phyloP scores from a whole-genome alignment of 2,329 filamentous ascomycete genomes.

The Aspergillus sp. region DNA sequence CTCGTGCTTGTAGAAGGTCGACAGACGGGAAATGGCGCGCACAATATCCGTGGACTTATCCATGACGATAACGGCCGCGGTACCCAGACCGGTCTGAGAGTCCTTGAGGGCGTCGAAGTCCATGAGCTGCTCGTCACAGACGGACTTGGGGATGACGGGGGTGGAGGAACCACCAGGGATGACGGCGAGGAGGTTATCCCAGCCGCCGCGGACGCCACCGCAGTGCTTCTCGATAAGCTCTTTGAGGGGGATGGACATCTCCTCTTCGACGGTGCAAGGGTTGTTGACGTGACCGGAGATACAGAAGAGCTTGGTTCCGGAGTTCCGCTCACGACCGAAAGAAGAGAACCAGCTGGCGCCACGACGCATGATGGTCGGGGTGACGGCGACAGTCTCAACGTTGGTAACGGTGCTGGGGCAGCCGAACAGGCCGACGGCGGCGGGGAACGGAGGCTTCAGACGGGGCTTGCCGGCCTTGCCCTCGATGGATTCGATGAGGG shows the following conservation, averaged over 20 bases:
- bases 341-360: conserved; percentile 89
- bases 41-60: conserved; percentile 97
- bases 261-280: conserved; percentile 95
- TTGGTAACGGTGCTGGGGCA: conserved; percentile 98
- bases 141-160: conserved; percentile 81
- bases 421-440: conserved; percentile 93
- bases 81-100: conserved; percentile 93
- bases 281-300: conserved; percentile 99
- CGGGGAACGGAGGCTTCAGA: conserved; percentile 97
- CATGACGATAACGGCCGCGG: conserved; percentile 97
- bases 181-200: conserved; percentile 94
- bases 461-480: conserved; percentile 98
- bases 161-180: conserved; percentile 97
- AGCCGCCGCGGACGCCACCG: conserved; percentile 91
- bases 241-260: conserved; percentile 95
- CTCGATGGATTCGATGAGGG: conserved; percentile 95
- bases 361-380: conserved; percentile 90
- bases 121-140: conserved; percentile 97
- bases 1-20: conserved; percentile 98
- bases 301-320: conserved; percentile 96
- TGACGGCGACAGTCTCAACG: conserved; percentile 93
- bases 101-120: conserved; percentile 99
- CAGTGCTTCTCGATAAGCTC: conserved; percentile 99
- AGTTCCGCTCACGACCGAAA: conserved; percentile 94
- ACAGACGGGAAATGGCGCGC: conserved; percentile 85